Percentiles rank a stretch among this genome's conserved stretches.
Conservation (phyloP, 2,329 filamentous ascomycete genomes). For the Fusarium sp. region DNA sequence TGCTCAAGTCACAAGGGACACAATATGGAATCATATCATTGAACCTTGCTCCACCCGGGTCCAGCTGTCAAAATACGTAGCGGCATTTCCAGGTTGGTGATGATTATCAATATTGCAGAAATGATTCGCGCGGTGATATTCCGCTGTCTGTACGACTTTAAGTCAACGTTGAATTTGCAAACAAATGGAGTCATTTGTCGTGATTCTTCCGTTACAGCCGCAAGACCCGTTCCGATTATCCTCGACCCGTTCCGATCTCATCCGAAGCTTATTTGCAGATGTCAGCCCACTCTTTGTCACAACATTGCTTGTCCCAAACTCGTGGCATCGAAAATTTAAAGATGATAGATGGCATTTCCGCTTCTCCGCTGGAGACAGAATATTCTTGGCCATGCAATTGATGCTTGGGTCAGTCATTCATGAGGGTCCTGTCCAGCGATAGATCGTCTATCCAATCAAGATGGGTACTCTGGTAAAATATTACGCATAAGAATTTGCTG, state of each 20-base stretch:
- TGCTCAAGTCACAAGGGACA: neutral
- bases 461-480: neutral
- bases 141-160: neutral
- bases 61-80: conserved; percentile 7
- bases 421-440: neutral
- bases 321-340: conserved; percentile 29
- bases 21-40: conserved; percentile 11
- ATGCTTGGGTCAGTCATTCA: neutral
- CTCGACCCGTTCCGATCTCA: conserved; percentile 43
- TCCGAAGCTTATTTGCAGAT: conserved; percentile 32
- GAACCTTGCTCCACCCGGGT: conserved; percentile 4
- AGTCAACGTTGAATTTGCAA: neutral
- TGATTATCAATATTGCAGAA: conserved; percentile 38
- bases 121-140: conserved; percentile 25
- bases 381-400: conserved; percentile 1
- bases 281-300: conserved; percentile 48
- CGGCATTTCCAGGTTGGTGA: conserved; percentile 15
- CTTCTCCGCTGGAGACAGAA: conserved; percentile 38
- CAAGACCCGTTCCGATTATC: conserved; percentile 39
- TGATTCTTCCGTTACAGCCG: conserved; percentile 26
- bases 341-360: conserved; percentile 40
- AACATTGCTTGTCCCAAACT: conserved; percentile 25
- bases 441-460: conserved; percentile 4
- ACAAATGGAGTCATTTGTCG: neutral
- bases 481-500: neutral